These are phyloP conservation scores for Teunomyces pallodes DNA, from an alignment of 805 yeast species.

Conservation along the genomic window DNA sequence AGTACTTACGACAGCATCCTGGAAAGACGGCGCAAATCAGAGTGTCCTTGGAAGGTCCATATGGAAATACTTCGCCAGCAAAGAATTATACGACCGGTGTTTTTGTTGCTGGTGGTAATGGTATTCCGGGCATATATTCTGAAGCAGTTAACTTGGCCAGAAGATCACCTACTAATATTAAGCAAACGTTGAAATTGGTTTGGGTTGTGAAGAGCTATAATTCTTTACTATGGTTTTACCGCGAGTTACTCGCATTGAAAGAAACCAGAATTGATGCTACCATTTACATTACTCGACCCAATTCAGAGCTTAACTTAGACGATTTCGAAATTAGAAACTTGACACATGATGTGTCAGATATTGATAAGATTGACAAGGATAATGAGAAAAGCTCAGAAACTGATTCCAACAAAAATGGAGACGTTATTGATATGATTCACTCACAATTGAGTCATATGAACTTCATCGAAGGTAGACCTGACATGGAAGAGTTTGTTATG, in stretches of 20 bases:
- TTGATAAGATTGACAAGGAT: conserved; percentile 1
- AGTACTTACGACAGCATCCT: conserved; percentile 24
- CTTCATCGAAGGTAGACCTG: conserved; percentile 33
- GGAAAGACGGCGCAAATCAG: conserved; percentile 23
- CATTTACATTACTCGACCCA: conserved; percentile 38
- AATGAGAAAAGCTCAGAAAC: conserved; percentile 18
- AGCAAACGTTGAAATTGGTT: conserved; percentile 12
- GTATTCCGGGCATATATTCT: conserved; percentile 58
- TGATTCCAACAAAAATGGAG: neutral
- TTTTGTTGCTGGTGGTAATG: conserved; percentile 71
- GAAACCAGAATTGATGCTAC: conserved; percentile 26
- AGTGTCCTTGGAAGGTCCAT: conserved; percentile 62
- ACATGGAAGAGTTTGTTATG: conserved; percentile 5
- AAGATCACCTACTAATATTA: conserved; percentile 13
- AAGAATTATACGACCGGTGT: conserved; percentile 51
- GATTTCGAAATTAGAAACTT: neutral
- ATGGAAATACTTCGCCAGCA: conserved; percentile 45
- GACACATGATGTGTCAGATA: conserved; percentile 5
- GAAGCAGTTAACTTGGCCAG: conserved; percentile 20
- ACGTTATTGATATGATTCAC: neutral
- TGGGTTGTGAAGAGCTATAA: conserved; percentile 25
- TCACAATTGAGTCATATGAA: conserved; percentile 22
- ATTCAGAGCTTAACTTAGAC: neutral
- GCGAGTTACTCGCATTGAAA: conserved; percentile 19
- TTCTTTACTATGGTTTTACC: conserved; percentile 23